A percentile compares a stretch with the other conserved stretches of the same genome.
Conservation (phyloP, 1,139 yeast genomes). For the Pichia cactophila region DNA sequence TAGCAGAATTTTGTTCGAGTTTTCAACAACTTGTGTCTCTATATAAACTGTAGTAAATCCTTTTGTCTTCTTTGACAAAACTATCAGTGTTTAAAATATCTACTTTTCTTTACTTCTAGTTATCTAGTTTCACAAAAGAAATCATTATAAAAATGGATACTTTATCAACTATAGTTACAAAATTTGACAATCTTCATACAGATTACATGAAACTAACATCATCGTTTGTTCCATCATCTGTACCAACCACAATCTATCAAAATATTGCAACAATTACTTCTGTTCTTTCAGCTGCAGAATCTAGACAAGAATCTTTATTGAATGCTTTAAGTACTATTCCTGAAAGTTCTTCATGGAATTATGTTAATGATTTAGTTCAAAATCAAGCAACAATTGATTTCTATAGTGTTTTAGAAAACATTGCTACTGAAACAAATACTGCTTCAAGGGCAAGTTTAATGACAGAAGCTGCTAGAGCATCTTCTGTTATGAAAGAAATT, state of each 20-base stretch:
- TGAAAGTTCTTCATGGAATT: slow-evolving; percentile 9
- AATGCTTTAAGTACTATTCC: slow-evolving; percentile 23
- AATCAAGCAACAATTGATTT: slow-evolving; percentile 35
- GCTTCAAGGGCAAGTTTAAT: slow-evolving; percentile 29
- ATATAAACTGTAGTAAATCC: no score
- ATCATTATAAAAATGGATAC: not conserved
- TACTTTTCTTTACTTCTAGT: not conserved
- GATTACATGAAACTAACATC: slow-evolving; percentile 1
- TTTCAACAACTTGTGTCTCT: no score
- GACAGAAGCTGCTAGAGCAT: slow-evolving; percentile 30
- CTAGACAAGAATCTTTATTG: slow-evolving; percentile 3
- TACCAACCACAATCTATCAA: slow-evolving; percentile 13
- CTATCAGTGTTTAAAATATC: no score
- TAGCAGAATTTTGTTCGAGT: no score
- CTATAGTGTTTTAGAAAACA: slow-evolving; percentile 29
- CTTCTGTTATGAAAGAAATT: slow-evolving; percentile 26
- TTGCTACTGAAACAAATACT: slow-evolving; percentile 36
- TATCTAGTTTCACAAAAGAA: not conserved
- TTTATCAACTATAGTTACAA: not conserved
- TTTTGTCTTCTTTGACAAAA: no score
- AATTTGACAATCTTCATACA: not conserved
- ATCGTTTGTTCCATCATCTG: slow-evolving; percentile 13
- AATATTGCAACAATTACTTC: slow-evolving; percentile 16
- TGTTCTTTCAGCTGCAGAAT: slow-evolving; percentile 9
- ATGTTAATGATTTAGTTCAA: slow-evolving; percentile 26